Evolutionary conservation across 2,329 filamentous ascomycete species (phyloP).

Genomic region (Apiospora marii): DNA sequence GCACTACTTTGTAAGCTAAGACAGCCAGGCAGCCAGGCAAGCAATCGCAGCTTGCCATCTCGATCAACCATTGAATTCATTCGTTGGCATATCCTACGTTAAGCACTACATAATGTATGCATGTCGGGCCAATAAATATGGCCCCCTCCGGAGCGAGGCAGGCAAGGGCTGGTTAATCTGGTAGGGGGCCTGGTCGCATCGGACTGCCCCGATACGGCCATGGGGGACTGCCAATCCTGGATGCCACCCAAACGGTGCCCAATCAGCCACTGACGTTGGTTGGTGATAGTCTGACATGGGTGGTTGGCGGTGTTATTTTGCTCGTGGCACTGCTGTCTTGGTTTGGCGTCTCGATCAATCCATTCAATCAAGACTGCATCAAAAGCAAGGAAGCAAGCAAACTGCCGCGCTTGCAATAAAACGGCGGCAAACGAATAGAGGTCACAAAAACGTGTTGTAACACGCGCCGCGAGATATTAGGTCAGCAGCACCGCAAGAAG

Average conservation of each 20-base stretch:
- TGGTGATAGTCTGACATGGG: constrained; percentile 8
- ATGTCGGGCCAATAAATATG: constrained; percentile 10
- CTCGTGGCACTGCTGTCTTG: neutral
- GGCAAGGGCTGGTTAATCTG: neutral
- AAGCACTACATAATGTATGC: neutral
- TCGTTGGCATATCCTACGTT: too few relatives aligned
- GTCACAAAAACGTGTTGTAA: neutral
- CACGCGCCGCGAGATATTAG: neutral
- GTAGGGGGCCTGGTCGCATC: neutral
- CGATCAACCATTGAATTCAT: neutral
- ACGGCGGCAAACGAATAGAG: neutral
- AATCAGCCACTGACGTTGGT: neutral
- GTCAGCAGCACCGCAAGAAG: neutral
- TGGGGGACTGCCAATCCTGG: neutral
- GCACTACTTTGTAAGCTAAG: constrained; percentile 4
- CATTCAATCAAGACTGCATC: constrained; percentile 4
- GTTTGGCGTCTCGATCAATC: neutral
- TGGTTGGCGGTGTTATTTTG: constrained; percentile 6
- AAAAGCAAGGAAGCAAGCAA: neutral
- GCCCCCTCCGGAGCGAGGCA: neutral
- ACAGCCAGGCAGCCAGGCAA: neutral
- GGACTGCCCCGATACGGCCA: neutral
- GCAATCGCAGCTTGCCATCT: neutral
- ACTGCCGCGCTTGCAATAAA: constrained; percentile 3
- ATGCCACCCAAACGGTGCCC: constrained; percentile 12